A percentile compares a stretch with the other conserved stretches of the same genome.
phyloP scores from a whole-genome alignment of 352 stramenopile species.

The Pythium brachiatum region DNA sequence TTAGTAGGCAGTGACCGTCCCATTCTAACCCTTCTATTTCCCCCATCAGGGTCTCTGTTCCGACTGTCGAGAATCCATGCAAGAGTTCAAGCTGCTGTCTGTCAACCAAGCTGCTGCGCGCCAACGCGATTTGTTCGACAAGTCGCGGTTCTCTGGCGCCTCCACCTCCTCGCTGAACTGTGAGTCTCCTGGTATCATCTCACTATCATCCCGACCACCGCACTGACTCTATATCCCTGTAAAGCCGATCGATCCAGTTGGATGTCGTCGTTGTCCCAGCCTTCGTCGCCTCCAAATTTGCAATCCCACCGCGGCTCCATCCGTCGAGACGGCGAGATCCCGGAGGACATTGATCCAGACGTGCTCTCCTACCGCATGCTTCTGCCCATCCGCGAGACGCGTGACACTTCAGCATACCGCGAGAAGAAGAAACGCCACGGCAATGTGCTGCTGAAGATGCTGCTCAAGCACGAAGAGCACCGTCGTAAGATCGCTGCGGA shows the following conservation, averaged over 20 bases:
- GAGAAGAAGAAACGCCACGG: constrained; percentile 31
- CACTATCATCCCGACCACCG: too few relatives aligned
- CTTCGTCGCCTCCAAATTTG: not conserved
- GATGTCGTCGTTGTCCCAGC: not conserved
- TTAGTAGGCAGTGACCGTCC: too few relatives aligned
- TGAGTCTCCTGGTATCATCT: not conserved
- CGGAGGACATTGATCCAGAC: constrained; percentile 39
- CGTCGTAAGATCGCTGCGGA: constrained; percentile 15
- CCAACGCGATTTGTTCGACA: constrained; percentile 2
- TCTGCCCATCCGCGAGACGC: constrained; percentile 46
- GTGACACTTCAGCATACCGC: constrained; percentile 40
- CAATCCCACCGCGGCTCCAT: constrained; percentile 9
- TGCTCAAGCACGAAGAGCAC: constrained; percentile 37
- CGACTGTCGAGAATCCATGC: constrained; percentile 48
- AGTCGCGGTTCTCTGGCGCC: constrained; percentile 6
- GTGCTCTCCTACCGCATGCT: constrained; percentile 60
- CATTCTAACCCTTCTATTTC: not conserved
- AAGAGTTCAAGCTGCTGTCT: constrained; percentile 44
- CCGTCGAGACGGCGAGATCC: constrained; percentile 33
- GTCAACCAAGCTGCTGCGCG: constrained; percentile 21
- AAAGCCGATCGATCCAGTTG: not conserved
- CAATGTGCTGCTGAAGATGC: constrained; percentile 61
- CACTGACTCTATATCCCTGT: not conserved
- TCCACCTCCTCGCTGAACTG: constrained; percentile 20
- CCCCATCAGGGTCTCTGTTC: constrained; percentile 52